These are phyloP conservation scores for Xylaria sp. DNA, from an alignment of 2,329 filamentous ascomycete species.

Conservation along the genomic window DNA sequence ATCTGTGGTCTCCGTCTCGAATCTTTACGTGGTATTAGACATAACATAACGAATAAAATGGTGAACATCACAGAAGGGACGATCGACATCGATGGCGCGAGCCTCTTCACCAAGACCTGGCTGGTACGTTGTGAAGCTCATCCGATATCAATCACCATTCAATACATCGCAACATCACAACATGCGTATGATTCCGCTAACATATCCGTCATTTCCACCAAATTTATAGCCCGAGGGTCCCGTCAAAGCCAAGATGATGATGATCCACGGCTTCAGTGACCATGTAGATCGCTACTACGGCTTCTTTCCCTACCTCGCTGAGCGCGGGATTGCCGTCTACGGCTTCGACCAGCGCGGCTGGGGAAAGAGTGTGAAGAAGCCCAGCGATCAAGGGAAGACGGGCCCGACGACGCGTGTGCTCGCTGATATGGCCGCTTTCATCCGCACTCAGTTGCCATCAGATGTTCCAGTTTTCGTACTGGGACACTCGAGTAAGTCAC, in stretches of 20 bases:
- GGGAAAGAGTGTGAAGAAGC: constrained; percentile 64
- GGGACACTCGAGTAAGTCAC: constrained; percentile 62
- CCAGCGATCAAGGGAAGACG: constrained; percentile 62
- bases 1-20: no score
- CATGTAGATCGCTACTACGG: constrained; percentile 72
- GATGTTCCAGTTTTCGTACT: constrained; percentile 70
- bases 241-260: constrained; percentile 66
- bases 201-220: neutral
- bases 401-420: constrained; percentile 70
- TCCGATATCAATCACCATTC: neutral
- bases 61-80: constrained; percentile 44
- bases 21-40: no score
- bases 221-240: constrained; percentile 46
- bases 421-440: constrained; percentile 71
- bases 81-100: constrained; percentile 41
- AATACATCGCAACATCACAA: neutral
- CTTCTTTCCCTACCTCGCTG: constrained; percentile 66
- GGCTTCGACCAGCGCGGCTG: constrained; percentile 85
- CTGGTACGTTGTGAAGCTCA: constrained; percentile 40
- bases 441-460: constrained; percentile 49
- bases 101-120: constrained; percentile 55
- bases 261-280: constrained; percentile 88
- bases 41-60: constrained; percentile 28
- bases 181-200: neutral
- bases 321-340: constrained; percentile 67